Evolutionary conservation across 345 rosid species (phyloP).

Genomic region (Erodium maritimum): DNA sequence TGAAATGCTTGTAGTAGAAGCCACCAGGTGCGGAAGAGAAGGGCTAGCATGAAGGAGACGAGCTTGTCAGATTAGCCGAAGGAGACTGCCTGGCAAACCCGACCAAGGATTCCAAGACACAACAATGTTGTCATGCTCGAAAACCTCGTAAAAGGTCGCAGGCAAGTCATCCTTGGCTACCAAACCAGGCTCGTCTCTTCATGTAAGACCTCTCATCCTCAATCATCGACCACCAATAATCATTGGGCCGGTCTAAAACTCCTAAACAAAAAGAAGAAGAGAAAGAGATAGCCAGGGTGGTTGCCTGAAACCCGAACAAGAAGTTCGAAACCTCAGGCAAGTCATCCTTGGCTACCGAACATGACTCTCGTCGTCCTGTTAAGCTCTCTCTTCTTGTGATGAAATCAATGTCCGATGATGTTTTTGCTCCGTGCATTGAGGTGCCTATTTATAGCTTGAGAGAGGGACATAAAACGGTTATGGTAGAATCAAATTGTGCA

Average conservation of each 20-base stretch:
- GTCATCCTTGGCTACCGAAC: not conserved
- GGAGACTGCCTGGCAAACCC: too few species aligned
- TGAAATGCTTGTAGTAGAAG: too few species aligned
- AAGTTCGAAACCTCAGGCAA: not conserved
- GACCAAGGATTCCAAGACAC: too few species aligned
- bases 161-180: not conserved
- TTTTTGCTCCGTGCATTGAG: not conserved
- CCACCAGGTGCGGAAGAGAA: too few species aligned
- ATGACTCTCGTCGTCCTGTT: not conserved
- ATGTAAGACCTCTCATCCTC: too few species aligned
- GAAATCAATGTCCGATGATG: not conserved
- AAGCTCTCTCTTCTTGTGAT: not conserved
- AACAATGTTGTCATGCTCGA: too few species aligned
- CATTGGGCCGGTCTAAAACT: too few species aligned
- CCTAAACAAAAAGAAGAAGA: too few species aligned
- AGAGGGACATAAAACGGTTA: not conserved
- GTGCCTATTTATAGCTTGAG: not conserved
- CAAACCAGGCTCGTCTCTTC: not conserved
- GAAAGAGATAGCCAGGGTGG: too few species aligned
- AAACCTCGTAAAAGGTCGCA: not conserved
- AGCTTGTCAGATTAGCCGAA: not conserved
- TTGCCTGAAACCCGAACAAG: too few species aligned
- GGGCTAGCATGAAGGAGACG: not conserved
- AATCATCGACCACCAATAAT: too few species aligned
- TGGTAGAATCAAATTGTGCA: too few species aligned